Conservation (phyloP, 2,329 filamentous ascomycete species). For the Dactylellina parvicollis region DNA sequence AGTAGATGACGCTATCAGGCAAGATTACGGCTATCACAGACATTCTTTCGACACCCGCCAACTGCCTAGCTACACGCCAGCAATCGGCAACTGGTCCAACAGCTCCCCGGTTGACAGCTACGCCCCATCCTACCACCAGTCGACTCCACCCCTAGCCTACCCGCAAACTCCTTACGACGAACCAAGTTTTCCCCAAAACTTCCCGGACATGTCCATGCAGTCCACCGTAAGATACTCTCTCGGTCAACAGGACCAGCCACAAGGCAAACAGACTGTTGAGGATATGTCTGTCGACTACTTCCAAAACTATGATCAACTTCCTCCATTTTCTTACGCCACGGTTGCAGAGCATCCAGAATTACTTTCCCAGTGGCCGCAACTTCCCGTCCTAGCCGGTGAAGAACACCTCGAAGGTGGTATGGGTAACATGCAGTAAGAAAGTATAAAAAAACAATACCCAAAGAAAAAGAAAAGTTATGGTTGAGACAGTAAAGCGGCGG, state of each 20-base stretch:
- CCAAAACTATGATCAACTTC: slow-evolving; percentile 52
- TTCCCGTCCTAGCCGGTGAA: slow-evolving; percentile 50
- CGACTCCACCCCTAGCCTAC: slow-evolving; percentile 44
- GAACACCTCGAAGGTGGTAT: slow-evolving; percentile 51
- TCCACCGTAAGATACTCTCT: slow-evolving; percentile 45
- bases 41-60: slow-evolving; percentile 50
- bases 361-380: slow-evolving; percentile 52
- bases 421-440: slow-evolving; percentile 44
- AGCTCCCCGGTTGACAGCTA: slow-evolving; percentile 52
- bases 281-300: slow-evolving; percentile 51
- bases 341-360: slow-evolving; percentile 54
- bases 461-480: slow-evolving; percentile 9
- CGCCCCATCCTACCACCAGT: slow-evolving; percentile 52
- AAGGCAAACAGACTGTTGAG: slow-evolving; percentile 41
- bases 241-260: slow-evolving; percentile 41
- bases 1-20: slow-evolving; percentile 41
- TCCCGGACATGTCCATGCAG: slow-evolving; percentile 52
- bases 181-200: slow-evolving; percentile 46
- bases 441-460: slow-evolving; percentile 17
- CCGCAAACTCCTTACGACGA: slow-evolving; percentile 52
- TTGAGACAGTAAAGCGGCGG: slow-evolving; percentile 19
- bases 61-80: slow-evolving; percentile 49
- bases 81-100: slow-evolving; percentile 51
- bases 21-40: slow-evolving; percentile 44
- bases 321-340: slow-evolving; percentile 51